Percentiles rank a stretch among this genome's conserved stretches.
Conservation (phyloP, 2,329 filamentous ascomycete species). For the Decorospora gaudefroyi region DNA sequence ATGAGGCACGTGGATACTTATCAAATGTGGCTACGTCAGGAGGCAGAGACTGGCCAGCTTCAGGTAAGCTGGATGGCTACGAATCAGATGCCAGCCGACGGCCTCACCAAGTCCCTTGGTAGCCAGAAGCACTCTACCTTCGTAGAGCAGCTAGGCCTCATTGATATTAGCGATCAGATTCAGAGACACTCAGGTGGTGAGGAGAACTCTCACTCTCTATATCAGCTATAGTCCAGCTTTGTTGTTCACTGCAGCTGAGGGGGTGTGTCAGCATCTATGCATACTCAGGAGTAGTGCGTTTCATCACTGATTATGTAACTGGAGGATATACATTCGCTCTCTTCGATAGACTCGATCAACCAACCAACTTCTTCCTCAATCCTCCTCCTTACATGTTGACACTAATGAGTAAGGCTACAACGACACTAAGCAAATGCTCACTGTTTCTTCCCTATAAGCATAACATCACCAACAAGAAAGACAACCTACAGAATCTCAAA, state of each 20-base stretch:
- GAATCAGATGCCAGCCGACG: constrained; percentile 13
- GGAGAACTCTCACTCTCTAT: background rate
- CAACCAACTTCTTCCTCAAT: no score
- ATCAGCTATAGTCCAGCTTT: constrained; percentile 3
- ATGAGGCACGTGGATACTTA: constrained; percentile 20
- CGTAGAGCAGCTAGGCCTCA: constrained; percentile 5
- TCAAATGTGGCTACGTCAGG: constrained; percentile 14
- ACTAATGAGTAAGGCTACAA: no score
- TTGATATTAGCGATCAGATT: constrained; percentile 5
- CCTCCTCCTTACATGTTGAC: constrained; percentile 11
- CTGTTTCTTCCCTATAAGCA: no score
- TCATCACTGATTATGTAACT: no score
- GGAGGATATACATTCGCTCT: no score
- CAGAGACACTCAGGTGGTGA: background rate
- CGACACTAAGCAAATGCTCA: no score
- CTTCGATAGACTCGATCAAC: no score
- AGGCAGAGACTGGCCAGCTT: constrained; percentile 1
- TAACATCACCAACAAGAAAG: no score
- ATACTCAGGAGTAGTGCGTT: background rate
- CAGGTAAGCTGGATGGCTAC: constrained; percentile 5
- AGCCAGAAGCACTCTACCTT: constrained; percentile 7
- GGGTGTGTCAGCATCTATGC: constrained; percentile 5
- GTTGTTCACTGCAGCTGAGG: constrained; percentile 7
- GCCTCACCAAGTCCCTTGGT: constrained; percentile 4
- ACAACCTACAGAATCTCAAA: no score